Evolutionary conservation across 805 yeast species (phyloP), one percentile per base, ranked within the genome.

Genomic region (Jamesozyma hellenica): DNA sequence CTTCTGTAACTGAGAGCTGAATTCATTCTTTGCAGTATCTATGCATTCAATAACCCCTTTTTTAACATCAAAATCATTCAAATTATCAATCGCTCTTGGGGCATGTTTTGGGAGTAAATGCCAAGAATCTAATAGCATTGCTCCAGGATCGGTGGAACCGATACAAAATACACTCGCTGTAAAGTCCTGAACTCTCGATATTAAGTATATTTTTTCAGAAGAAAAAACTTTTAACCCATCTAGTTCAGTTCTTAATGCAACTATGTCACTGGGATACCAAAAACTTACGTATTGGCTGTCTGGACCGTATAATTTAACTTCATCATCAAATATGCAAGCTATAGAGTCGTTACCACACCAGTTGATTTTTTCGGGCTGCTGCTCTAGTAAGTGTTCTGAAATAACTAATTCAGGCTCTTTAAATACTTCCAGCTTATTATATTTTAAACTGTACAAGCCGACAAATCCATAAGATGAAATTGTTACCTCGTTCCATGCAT

Each of bases 281-380:
- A 79, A 36, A 72, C 74, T 41, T 11, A 55, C 47, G 34, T 37
- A 79, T 55, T 43, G 48, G 35, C 45, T 77, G 10, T 76, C 73
- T 0, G 95, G 90, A 0, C 94, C 95, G 28, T 80, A 68, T 13
- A 88, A 55, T 43, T 72, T 71, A 21, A 86, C 50, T 38, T 81
- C 86, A 48, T 81, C 90, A 2, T 70, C 64, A n/a, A 75, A 62
- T 1, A 47, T 40, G 11, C 80, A 53, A 0, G 79, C 77, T 1
- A 88, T 76, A 0, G 92, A 85, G 59, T 86, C 95, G 48, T 79
- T 76, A 0, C 90, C 85, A 55, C 95, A 81, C 97, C 96, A 92
- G 42, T 68, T 70, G 15, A 83, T 61, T 43, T 71, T 69, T 32
- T 52, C 57, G 0, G 81, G 77, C 0, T 49, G 43, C 4, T 50